Conservation (phyloP, 345 rosid genomes). For the Syzygium grande region DNA sequence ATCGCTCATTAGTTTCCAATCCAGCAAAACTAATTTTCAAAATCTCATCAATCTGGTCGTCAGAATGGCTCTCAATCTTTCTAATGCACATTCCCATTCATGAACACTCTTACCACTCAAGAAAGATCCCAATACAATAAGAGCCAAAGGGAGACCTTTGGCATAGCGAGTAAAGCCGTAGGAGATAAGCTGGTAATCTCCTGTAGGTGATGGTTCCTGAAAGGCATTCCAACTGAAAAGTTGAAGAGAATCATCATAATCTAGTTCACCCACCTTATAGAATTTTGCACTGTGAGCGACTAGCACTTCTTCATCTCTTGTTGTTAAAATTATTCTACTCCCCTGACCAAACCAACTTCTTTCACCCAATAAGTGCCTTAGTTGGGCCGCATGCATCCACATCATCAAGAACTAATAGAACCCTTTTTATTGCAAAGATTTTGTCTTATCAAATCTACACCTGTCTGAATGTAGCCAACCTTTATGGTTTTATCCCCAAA, state of each 20-base stretch:
- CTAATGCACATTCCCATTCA: background rate
- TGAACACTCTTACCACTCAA: background rate
- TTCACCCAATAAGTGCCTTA: background rate
- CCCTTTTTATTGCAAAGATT: background rate
- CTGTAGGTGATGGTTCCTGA: background rate
- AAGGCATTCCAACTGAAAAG: conserved; percentile 13
- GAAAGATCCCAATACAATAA: conserved; percentile 11
- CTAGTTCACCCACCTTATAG: background rate
- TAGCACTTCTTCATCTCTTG: background rate
- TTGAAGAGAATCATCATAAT: conserved; percentile 1
- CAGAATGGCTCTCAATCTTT: background rate
- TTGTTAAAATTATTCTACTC: conserved; percentile 11
- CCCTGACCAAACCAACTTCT: conserved; percentile 4
- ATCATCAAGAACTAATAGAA: conserved; percentile 16
- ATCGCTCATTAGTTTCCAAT: background rate
- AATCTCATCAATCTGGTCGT: background rate
- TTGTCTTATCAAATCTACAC: background rate
- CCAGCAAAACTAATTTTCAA: conserved; percentile 5
- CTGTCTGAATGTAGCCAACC: background rate
- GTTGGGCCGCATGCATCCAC: conserved; percentile 2
- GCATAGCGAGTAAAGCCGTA: background rate
- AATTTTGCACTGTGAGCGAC: background rate
- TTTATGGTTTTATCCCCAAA: background rate
- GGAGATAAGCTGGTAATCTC: background rate
- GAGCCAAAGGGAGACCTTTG: conserved; percentile 8